Conservation (phyloP, 176 grass and related monocot species). For the Pontederia crassipes region DNA sequence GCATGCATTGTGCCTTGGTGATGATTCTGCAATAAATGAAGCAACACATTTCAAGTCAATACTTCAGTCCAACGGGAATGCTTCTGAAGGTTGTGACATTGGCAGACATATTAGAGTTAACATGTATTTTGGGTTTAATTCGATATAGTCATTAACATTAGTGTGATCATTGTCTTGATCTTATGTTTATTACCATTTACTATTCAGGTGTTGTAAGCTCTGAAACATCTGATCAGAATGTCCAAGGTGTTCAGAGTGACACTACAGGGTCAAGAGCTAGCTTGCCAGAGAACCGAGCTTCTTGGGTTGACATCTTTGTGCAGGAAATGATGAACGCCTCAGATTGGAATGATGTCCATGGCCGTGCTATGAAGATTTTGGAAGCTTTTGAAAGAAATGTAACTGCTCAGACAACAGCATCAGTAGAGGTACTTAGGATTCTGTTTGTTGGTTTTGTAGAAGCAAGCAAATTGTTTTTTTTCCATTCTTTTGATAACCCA, state of each 20-base stretch:
- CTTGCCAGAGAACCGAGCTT: conserved; percentile 1
- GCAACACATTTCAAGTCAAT: background rate
- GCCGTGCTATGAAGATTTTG: conserved; percentile 20
- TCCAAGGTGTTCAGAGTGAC: background rate
- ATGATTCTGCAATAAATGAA: conserved; percentile 12
- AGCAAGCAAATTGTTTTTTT: background rate
- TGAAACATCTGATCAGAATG: conserved; percentile 2
- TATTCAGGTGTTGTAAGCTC: conserved; percentile 3
- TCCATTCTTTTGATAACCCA: background rate
- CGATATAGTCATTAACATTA: background rate
- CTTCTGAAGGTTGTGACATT: conserved; percentile 3
- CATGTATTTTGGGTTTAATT: background rate
- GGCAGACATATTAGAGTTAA: background rate
- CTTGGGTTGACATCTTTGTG: conserved; percentile 26
- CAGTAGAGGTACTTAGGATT: background rate
- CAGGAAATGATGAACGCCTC: conserved; percentile 25
- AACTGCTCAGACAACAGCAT: conserved; percentile 1
- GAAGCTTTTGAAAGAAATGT: conserved; percentile 19
- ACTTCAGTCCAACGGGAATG: background rate
- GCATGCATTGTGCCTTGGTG: conserved; percentile 26
- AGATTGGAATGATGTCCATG: conserved; percentile 19
- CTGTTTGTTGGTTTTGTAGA: too few species aligned
- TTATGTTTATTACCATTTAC: background rate
- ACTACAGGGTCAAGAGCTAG: background rate
- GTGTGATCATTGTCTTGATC: background rate